Evolutionary conservation across 306 rosid species (phyloP), one percentile per base, ranked within the genome.

Genomic region (Aeschynomene evenia): DNA sequence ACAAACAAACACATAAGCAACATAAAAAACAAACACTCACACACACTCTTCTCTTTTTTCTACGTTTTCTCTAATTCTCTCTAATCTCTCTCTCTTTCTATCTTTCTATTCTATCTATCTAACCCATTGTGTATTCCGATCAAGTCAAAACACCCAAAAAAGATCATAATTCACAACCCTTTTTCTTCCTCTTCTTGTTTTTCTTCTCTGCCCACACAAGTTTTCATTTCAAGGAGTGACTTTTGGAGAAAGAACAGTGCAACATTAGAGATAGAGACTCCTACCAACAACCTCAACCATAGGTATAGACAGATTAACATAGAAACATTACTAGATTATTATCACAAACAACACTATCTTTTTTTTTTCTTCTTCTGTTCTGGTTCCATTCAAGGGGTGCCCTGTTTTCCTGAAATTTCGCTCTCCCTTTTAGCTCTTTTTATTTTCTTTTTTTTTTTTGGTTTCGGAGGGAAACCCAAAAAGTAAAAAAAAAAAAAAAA

Each of bases 121-220:
- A 70, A 45, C 19, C 70, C 57, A 54, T 39, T 12, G 56, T 21
- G 67, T n/a, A n/a, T 37, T 34, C 75, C 57, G 60, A 76, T 75
- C 71, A 51, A 74, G 81, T 84, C 86, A 81, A 79, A 80, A 31
- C 51, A 80, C 28, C 68, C 66, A 61, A 59, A 71, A 72, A 14
- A 78, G 63, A 57, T 39, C 68, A 22, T 57, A 36, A 49, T 20
- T 58, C 62, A 6, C 16, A 75, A 13, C 20, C 5, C 59, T 18
- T 26, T 56, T 56, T 23, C 12, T 22, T 7, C 13, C 1, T 0
- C 12, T 54, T 46, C 16, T 3, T 29, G 19, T 53, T 16, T 31
- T 52, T 16, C 24, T 51, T 33, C 29, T 62, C 28, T 15, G 19
- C 60, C 66, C 9, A 3, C 10, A 1, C 10, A 37, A 37, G 43